Conservation (phyloP, 78 protist species). For the Speleostelium caveatum region DNA sequence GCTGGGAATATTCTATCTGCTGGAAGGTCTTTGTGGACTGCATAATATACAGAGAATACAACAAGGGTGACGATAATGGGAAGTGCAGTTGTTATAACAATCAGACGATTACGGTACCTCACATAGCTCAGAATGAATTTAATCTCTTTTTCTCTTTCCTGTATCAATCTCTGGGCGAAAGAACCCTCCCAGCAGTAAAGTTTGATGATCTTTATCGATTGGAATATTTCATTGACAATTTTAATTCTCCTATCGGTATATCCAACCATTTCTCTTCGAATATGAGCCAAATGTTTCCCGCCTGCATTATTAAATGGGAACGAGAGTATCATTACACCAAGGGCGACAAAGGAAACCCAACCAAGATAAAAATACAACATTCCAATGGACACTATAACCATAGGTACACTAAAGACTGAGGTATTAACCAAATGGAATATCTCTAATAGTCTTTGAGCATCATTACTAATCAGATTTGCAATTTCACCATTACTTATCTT, state of each 20-base stretch:
- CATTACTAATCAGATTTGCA: constrained; percentile 88
- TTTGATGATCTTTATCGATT: constrained; percentile 87
- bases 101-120: background rate
- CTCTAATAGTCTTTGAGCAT: constrained; percentile 85
- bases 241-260: constrained; percentile 77
- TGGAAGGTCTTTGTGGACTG: constrained; percentile 4
- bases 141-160: background rate
- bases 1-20: constrained; percentile 82
- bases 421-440: constrained; percentile 78
- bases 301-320: constrained; percentile 42
- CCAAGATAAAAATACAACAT: constrained; percentile 25
- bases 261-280: constrained; percentile 20
- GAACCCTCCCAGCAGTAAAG: constrained; percentile 91
- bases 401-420: constrained; percentile 74
- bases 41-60: background rate
- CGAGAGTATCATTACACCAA: constrained; percentile 20
- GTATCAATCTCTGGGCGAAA: background rate
- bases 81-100: background rate
- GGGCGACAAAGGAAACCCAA: constrained; percentile 47
- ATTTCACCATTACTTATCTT: constrained; percentile 84
- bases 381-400: constrained; percentile 68
- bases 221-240: constrained; percentile 83
- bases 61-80: constrained; percentile 4
- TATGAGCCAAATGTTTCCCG: constrained; percentile 1
- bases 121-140: background rate